Evolutionary conservation across 306 rosid species (phyloP), one percentile per base, ranked within the genome.

Genomic region (Glycine soja): DNA sequence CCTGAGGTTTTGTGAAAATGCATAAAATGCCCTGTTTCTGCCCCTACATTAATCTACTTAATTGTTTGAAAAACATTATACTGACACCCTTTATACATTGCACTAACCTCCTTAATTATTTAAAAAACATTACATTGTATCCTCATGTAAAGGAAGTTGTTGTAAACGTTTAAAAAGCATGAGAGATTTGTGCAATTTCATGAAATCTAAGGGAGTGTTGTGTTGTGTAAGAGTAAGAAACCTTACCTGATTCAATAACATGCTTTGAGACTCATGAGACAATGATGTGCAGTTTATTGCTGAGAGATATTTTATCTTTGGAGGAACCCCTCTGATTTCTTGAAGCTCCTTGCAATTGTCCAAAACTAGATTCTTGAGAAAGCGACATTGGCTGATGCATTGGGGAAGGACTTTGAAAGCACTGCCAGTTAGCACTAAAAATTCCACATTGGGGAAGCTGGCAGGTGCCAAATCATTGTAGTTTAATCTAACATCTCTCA

Each of bases 191-290:
- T 36, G 40, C 40, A 36, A 36, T 36, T 36, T 36, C 40, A 36
- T 0, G 40, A 36, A 36, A 36, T 36, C 5, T 36, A 3, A 36
- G 40, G 40, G 40, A 36, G 40, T 36, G 40, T 3, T 4, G 5
- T n/a, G n/a, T n/a, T n/a, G n/a, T n/a, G n/a, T n/a, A n/a, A 38
- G 43, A 38, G 43, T 38, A 38, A 38, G 57, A 24, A 78, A 68
- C 34, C 69, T 43, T 79, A 79, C 83, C 76, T 79, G 70, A 70
- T 53, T 79, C 61, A 79, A 15, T 46, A 79, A 70, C 57, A 45
- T 15, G 38, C 59, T 70, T 70, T 42, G 67, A 70, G 83, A 45
- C 38, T 56, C 47, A 3, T 2, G 32, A 4, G 24, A 14, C 51
- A 66, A n/a, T n/a, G 48, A 40, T 13, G 51, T 66, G 13, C 72